A percentile compares a stretch with the other conserved stretches of the same genome.
Conservation (phyloP, 345 rosid species). For the Microthlaspi erraticum region DNA sequence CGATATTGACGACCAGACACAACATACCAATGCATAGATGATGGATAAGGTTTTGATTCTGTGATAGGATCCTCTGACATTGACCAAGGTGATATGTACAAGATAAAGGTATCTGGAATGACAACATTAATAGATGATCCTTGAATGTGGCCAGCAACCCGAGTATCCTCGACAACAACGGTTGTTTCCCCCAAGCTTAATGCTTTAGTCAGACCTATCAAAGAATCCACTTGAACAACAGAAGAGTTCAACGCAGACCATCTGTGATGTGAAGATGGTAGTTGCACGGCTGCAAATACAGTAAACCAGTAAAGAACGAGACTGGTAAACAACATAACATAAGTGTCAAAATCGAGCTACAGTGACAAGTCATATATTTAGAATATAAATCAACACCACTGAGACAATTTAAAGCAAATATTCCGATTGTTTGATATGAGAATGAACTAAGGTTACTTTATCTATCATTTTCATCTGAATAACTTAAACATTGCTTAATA, state of each 20-base stretch:
- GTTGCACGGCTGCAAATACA: conserved; percentile 65
- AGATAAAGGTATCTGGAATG: conserved; percentile 63
- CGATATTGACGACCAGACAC: conserved; percentile 74
- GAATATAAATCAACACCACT: conserved; percentile 16
- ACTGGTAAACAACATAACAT: conserved; percentile 14
- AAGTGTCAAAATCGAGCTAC: conserved; percentile 15
- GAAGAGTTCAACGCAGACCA: conserved; percentile 79
- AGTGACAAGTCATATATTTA: conserved; percentile 2
- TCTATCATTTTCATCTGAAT: conserved; percentile 6
- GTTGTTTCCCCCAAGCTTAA: conserved; percentile 72
- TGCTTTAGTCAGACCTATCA: conserved; percentile 63
- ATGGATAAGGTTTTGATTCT: conserved; percentile 61
- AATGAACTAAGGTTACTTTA: conserved; percentile 8
- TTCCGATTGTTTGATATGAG: not conserved
- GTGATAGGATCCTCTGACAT: conserved; percentile 57
- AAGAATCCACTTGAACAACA: conserved; percentile 73
- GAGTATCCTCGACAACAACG: conserved; percentile 80
- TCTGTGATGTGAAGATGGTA: conserved; percentile 78
- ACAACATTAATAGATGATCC: conserved; percentile 83
- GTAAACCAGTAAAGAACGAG: conserved; percentile 33
- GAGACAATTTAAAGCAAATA: conserved; percentile 13
- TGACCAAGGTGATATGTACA: conserved; percentile 67
- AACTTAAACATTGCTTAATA: conserved; percentile 13
- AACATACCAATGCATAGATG: conserved; percentile 72
- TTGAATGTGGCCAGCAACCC: conserved; percentile 90